Evolutionary conservation across 202 grass and related monocot genomes (phyloP).

Genomic region (Panicum virgatum): DNA sequence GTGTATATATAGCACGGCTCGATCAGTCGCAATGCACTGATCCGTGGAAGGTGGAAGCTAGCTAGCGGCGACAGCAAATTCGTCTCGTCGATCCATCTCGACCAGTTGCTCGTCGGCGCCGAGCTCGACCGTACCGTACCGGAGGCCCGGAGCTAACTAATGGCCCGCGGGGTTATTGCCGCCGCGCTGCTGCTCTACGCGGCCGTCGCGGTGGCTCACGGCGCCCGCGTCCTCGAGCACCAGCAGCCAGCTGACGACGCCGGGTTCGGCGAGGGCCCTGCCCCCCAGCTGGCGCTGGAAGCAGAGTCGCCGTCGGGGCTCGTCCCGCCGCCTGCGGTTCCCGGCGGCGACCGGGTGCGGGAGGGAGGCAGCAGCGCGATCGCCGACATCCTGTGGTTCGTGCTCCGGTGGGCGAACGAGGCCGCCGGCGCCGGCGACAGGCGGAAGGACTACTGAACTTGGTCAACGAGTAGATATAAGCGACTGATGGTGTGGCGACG

Average conservation of each 20-base stretch:
- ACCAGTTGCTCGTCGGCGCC: neutral
- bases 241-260: too few relatives aligned
- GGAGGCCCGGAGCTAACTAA: neutral
- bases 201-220: neutral
- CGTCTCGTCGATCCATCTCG: neutral
- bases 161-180: conserved; percentile 19
- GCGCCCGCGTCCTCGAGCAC: neutral
- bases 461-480: neutral
- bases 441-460: conserved; percentile 2
- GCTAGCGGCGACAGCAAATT: neutral
- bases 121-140: neutral
- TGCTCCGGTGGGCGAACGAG: conserved; percentile 36
- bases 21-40: neutral
- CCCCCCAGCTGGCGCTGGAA: neutral
- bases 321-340: neutral
- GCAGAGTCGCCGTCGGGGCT: neutral
- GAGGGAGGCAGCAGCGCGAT: neutral
- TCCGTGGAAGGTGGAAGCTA: neutral
- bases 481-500: too few relatives aligned
- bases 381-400: conserved; percentile 19
- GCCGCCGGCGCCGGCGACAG: neutral
- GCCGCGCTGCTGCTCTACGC: conserved; percentile 17
- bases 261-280: neutral
- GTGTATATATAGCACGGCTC: neutral
- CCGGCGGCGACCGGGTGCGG: neutral